A percentile compares a stretch with the other conserved stretches of the same genome.
phyloP scores from a whole-genome alignment of 345 rosid species.

The Ricinus communis region DNA sequence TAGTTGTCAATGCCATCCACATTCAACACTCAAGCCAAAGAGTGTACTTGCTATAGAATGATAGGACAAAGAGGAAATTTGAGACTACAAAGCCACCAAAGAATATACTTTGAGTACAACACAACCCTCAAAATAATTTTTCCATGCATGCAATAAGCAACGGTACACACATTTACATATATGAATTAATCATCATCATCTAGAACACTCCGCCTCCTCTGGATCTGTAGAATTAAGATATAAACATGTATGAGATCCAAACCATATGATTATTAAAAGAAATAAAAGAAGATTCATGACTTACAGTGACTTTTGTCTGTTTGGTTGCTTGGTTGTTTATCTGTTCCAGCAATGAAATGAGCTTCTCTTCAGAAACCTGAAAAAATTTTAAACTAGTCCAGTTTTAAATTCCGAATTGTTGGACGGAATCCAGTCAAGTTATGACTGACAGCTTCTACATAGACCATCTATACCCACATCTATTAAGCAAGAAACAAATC shows the following conservation, averaged over 20 bases:
- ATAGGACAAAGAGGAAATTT: background rate
- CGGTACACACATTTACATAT: background rate
- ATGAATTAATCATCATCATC: constrained; percentile 74
- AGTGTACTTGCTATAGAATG: background rate
- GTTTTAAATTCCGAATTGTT: no score
- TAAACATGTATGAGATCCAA: background rate
- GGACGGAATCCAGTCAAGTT: background rate
- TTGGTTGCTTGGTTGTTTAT: constrained; percentile 85
- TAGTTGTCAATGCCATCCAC: background rate
- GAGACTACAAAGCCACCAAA: background rate
- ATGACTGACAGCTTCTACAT: background rate
- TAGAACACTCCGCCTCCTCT: constrained; percentile 83
- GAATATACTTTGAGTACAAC: background rate
- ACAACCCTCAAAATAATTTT: background rate
- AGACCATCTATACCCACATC: background rate
- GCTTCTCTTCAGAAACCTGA: constrained; percentile 91
- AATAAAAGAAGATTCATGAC: constrained; percentile 4
- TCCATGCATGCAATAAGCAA: background rate
- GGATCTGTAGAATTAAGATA: constrained; percentile 58
- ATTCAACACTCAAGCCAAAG: background rate
- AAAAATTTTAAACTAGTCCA: background rate
- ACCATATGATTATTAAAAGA: background rate
- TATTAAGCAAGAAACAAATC: background rate
- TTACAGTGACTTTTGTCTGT: constrained; percentile 92
- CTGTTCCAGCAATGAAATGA: constrained; percentile 84